Conservation (phyloP, 1,284 basidiomycete genomes). For the Ceratobasidium sp. region DNA sequence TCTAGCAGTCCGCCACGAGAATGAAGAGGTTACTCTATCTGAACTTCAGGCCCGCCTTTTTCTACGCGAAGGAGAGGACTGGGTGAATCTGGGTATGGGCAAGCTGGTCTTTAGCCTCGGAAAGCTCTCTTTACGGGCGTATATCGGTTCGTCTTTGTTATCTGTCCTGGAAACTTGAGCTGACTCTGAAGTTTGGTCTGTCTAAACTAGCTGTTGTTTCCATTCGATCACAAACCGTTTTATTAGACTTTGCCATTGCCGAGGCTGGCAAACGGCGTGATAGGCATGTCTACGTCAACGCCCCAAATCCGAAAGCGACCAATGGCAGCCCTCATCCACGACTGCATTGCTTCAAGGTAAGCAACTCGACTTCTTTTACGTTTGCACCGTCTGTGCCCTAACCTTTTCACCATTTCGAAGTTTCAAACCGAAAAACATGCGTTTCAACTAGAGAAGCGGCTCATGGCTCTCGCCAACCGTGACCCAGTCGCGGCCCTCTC, state of each 20-base stretch:
- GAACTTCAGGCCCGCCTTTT: slow-evolving; percentile 38
- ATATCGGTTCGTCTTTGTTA: slow-evolving; percentile 19
- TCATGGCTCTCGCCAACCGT: slow-evolving; percentile 39
- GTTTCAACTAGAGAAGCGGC: slow-evolving; percentile 37
- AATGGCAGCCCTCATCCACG: slow-evolving; percentile 35
- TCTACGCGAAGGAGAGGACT: slow-evolving; percentile 33
- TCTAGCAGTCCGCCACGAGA: slow-evolving; percentile 31
- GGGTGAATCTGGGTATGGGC: slow-evolving; percentile 38
- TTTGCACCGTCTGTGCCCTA: neutral
- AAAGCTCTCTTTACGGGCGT: slow-evolving; percentile 34
- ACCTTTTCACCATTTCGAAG: slow-evolving; percentile 2
- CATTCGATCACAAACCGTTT: slow-evolving; percentile 31
- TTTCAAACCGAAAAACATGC: slow-evolving; percentile 41
- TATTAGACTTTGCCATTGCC: slow-evolving; percentile 38
- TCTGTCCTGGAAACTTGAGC: neutral
- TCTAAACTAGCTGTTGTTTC: slow-evolving; percentile 22
- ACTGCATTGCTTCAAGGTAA: slow-evolving; percentile 39
- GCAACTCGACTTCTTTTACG: neutral
- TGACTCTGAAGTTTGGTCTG: neutral
- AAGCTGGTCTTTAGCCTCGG: slow-evolving; percentile 38
- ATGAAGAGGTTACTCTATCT: slow-evolving; percentile 33
- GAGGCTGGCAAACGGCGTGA: slow-evolving; percentile 39
- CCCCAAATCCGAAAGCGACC: slow-evolving; percentile 39
- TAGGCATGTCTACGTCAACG: slow-evolving; percentile 40
- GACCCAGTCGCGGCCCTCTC: slow-evolving; percentile 36